A percentile compares a stretch with the other conserved stretches of the same genome.
Conservation (phyloP, 495 filamentous ascomycete species). For the Polyplosphaeria fusca region DNA sequence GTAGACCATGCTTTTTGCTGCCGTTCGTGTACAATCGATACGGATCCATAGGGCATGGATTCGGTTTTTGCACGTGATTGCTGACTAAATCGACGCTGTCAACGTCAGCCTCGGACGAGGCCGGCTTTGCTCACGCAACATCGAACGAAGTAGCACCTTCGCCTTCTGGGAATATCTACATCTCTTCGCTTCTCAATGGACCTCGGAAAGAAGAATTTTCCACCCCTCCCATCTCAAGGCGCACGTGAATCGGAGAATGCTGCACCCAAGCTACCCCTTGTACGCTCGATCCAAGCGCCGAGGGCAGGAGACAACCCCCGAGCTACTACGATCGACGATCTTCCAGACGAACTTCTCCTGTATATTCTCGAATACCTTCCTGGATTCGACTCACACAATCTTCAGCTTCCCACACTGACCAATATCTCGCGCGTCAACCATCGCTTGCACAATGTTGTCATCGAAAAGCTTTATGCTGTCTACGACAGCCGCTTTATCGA, state of each 20-base stretch:
- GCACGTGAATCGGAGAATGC: too few relatives aligned
- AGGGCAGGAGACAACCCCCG: background rate
- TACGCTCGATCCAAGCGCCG: background rate
- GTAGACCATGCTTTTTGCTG: too few relatives aligned
- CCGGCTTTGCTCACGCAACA: too few relatives aligned
- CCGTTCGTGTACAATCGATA: too few relatives aligned
- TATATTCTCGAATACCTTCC: slow-evolving; percentile 16
- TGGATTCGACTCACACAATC: background rate
- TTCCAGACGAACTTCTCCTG: slow-evolving; percentile 15
- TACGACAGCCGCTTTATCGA: slow-evolving; percentile 4
- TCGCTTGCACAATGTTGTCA: slow-evolving; percentile 4
- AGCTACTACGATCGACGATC: background rate
- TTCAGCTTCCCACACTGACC: background rate
- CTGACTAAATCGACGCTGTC: too few relatives aligned
- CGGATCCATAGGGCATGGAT: too few relatives aligned
- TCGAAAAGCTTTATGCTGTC: background rate
- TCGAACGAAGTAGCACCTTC: too few relatives aligned
- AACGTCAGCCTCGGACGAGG: too few relatives aligned
- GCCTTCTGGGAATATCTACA: too few relatives aligned
- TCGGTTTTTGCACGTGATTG: too few relatives aligned
- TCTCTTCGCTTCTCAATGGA: too few relatives aligned
- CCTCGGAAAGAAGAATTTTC: slow-evolving; percentile 1
- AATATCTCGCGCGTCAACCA: slow-evolving; percentile 8
- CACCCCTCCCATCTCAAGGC: slow-evolving; percentile 4
- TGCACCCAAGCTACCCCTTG: background rate